Conservation (phyloP, 441 rosid genomes). For the Arabidopsis hybrid region DNA sequence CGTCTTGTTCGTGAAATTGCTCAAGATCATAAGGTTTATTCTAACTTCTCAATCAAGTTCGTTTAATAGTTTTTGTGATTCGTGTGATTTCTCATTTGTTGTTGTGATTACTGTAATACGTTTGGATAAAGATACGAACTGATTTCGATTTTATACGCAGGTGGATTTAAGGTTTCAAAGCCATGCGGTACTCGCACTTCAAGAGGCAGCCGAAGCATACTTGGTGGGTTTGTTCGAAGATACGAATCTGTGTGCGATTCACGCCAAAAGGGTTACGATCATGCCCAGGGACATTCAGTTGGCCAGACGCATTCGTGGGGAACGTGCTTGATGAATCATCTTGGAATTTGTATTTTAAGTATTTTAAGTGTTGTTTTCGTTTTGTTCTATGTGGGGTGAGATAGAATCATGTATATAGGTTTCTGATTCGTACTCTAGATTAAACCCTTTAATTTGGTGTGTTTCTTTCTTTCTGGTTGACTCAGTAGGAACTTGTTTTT, state of each 20-base stretch:
- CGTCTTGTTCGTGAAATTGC: conserved; percentile 23
- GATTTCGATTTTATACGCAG: neutral
- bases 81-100: neutral
- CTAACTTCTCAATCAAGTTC: neutral
- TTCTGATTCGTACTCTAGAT: neutral
- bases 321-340: conserved; percentile 1
- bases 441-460: neutral
- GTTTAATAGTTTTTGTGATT: neutral
- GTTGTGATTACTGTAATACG: too few relatives aligned
- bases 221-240: conserved; percentile 49
- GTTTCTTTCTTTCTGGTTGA: neutral
- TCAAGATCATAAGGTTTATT: neutral
- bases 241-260: conserved; percentile 51
- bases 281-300: conserved; percentile 52
- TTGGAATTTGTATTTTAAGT: neutral
- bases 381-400: neutral
- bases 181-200: neutral
- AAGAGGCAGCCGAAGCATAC: conserved; percentile 20
- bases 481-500: neutral
- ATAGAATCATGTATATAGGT: neutral
- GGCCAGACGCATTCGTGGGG: conserved; percentile 25
- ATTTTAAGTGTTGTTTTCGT: neutral
- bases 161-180: conserved; percentile 2
- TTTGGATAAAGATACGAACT: neutral
- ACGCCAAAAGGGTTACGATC: conserved; percentile 52